phyloP scores from a whole-genome alignment of 2,329 filamentous ascomycete species.

The Venturia carpophila region DNA sequence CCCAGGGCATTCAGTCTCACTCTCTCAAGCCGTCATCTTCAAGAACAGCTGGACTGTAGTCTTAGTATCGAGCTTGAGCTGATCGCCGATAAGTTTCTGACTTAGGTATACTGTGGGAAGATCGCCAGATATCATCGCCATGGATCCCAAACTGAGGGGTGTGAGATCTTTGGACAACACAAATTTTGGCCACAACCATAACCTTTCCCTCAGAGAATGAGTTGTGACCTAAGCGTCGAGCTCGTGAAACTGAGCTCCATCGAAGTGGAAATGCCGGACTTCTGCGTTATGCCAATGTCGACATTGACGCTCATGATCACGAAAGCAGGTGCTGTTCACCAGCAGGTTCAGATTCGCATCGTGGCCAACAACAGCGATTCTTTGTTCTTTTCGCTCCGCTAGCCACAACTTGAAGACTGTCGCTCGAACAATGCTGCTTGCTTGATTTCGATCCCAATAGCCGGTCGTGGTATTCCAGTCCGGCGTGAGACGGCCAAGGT shows the following conservation, averaged over 20 bases:
- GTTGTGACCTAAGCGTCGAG: neutral
- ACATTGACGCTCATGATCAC: neutral
- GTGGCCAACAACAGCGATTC: slow-evolving; percentile 7
- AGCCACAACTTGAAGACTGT: neutral
- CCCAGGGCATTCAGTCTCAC: too few relatives aligned
- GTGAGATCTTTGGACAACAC: too few relatives aligned
- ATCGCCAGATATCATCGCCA: too few relatives aligned
- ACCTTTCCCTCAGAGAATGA: too few relatives aligned
- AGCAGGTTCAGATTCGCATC: neutral
- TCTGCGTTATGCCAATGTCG: slow-evolving; percentile 6
- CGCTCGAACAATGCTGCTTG: neutral
- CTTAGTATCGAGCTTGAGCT: too few relatives aligned
- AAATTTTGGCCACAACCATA: too few relatives aligned
- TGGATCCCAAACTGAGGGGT: too few relatives aligned
- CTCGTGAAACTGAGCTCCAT: neutral
- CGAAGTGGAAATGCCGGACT: neutral
- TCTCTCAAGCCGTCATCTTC: too few relatives aligned
- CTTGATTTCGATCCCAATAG: slow-evolving; percentile 1
- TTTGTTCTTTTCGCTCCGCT: neutral
- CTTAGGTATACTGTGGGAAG: too few relatives aligned
- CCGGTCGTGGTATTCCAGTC: slow-evolving; percentile 1
- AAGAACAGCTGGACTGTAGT: too few relatives aligned
- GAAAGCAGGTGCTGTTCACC: slow-evolving; percentile 11
- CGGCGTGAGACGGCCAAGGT: neutral
- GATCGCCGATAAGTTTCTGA: too few relatives aligned